Conservation (phyloP, 306 rosid genomes). For the Gastrolobium villosum region DNA sequence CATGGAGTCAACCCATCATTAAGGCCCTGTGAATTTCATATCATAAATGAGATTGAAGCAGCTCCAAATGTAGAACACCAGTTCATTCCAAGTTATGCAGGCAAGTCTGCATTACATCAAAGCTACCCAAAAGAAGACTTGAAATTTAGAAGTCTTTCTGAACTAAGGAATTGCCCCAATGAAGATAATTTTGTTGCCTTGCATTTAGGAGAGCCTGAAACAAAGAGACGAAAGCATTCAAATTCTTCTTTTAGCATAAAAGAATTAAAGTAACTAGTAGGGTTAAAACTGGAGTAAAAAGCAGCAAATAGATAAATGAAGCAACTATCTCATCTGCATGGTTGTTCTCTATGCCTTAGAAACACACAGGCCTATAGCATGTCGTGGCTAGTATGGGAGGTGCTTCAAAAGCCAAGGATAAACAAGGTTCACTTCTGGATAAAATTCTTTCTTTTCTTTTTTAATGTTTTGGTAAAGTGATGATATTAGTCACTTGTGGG, state of each 20-base stretch:
- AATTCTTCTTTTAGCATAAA: conserved; percentile 54
- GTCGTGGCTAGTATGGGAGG: conserved; percentile 40
- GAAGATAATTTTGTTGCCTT: conserved; percentile 77
- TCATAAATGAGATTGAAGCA: conserved; percentile 63
- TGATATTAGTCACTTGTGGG: conserved; percentile 63
- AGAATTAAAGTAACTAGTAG: conserved; percentile 58
- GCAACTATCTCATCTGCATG: conserved; percentile 44
- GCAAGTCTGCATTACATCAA: conserved; percentile 59
- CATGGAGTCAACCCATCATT: conserved; percentile 53
- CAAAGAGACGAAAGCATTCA: conserved; percentile 76
- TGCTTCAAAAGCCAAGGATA: conserved; percentile 44
- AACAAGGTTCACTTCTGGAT: conserved; percentile 52
- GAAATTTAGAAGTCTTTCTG: conserved; percentile 63
- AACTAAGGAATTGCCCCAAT: conserved; percentile 63
- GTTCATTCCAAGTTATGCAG: conserved; percentile 69
- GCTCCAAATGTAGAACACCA: conserved; percentile 75
- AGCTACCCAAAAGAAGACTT: conserved; percentile 59
- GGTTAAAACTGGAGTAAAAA: conserved; percentile 47
- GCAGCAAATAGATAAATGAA: conserved; percentile 49
- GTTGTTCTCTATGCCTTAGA: conserved; percentile 46
- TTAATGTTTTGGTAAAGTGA: conserved; percentile 51
- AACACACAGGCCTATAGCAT: conserved; percentile 42
- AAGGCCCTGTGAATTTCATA: conserved; percentile 56
- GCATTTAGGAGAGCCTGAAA: conserved; percentile 84
- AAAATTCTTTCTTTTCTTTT: conserved; percentile 47